Percentiles rank a stretch among this genome's conserved stretches.
phyloP scores from a whole-genome alignment of 192 early-diverging fungal species.

The Backusella morwellensis region DNA sequence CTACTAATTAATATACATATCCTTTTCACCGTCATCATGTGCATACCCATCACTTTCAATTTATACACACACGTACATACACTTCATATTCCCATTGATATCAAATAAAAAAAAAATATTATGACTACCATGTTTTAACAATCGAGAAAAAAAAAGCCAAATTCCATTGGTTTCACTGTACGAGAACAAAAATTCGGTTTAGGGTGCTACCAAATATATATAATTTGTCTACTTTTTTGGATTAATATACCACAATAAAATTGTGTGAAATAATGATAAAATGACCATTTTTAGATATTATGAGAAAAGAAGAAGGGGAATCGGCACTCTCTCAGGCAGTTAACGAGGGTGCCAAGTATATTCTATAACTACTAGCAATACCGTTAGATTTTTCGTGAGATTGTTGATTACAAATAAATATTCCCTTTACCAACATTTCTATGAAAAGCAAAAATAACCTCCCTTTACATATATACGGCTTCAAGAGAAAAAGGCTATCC shows the following conservation, averaged over 20 bases:
- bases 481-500: neutral
- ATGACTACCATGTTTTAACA: no score
- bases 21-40: no score
- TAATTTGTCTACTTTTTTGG: neutral
- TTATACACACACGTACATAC: no score
- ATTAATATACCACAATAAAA: neutral
- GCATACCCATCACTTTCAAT: no score
- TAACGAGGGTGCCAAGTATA: neutral
- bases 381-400: neutral
- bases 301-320: neutral
- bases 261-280: neutral
- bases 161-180: no score
- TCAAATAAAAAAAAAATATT: no score
- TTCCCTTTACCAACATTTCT: neutral
- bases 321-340: neutral
- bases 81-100: no score
- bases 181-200: neutral
- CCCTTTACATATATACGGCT: neutral
- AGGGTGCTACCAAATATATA: neutral
- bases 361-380: no score
- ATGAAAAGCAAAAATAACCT: neutral
- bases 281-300: neutral
- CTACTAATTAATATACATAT: neutral
- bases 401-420: neutral
- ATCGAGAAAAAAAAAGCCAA: no score